A percentile compares a stretch with the other conserved stretches of the same genome.
These are phyloP conservation scores for Coccomyxa sp. DNA, from an alignment of 139 green algal species.

Conservation along the genomic window DNA sequence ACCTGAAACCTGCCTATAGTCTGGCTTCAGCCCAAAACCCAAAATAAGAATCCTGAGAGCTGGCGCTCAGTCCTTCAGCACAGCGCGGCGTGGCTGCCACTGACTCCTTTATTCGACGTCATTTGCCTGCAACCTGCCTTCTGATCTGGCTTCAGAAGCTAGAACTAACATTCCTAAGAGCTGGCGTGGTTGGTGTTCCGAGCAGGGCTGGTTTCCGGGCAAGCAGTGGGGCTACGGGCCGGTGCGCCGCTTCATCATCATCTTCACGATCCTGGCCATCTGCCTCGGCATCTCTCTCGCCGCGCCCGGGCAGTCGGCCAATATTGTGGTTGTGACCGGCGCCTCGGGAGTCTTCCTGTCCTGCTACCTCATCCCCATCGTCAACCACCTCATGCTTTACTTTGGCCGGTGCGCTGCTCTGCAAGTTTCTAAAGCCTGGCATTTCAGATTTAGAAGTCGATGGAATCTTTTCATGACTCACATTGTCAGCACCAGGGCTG, in stretches of 20 bases:
- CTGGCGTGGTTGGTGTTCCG: background rate
- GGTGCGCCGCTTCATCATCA: conserved; percentile 6
- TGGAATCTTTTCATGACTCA: too few relatives aligned
- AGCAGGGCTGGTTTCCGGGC: background rate
- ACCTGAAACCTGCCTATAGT: too few relatives aligned
- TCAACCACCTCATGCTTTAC: conserved; percentile 42
- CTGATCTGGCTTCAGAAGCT: too few relatives aligned
- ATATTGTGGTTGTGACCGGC: conserved; percentile 57
- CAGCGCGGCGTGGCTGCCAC: too few relatives aligned
- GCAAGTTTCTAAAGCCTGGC: too few relatives aligned
- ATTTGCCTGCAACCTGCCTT: too few relatives aligned
- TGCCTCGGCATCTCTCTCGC: background rate
- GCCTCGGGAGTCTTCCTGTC: conserved; percentile 62
- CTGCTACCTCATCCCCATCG: conserved; percentile 59
- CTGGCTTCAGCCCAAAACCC: too few relatives aligned
- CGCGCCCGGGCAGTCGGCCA: background rate
- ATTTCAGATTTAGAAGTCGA: too few relatives aligned
- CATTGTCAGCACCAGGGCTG: too few relatives aligned
- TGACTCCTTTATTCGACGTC: too few relatives aligned
- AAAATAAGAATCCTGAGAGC: conserved; percentile 2
- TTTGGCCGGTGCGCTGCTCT: conserved; percentile 13
- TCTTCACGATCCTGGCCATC: background rate
- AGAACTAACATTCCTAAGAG: background rate
- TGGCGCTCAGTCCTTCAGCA: too few relatives aligned
- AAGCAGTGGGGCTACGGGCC: background rate